Base-by-base conservation (phyloP, 306 rosid species). In the Parietaria judaica region DNA sequence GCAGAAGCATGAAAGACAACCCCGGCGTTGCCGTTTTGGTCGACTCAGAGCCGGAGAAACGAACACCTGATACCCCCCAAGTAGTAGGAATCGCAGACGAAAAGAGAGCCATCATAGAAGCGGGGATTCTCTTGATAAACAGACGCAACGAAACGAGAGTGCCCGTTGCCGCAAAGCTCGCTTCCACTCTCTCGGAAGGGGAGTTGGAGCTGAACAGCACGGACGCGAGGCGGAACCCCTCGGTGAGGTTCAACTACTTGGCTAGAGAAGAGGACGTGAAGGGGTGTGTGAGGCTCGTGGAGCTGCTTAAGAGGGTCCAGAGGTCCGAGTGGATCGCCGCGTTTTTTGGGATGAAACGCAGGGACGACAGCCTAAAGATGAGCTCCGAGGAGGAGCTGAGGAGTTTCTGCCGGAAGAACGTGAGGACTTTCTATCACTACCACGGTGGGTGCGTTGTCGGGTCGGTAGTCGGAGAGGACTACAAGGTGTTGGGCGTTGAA, bases 1-100 rank as follows among this genome's bases (percentile, higher is more conserved):
- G 96, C 4, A 66, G 74, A n/a, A 79, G 75, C 75, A 85, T 85
- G 88, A 78, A 78, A 65, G 96, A 88, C 78, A 83, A 77, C 67
- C 96, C 94, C 2, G 74, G 83, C 64, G 76, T 88, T 52, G 86
- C 76, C 49, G 66, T 81, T 10, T 77, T 80, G 11, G 81, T 78
- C 6, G 86, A 85, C 66, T 66, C 84, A 0, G 74, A 67, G 66
- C 88, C 83, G 0, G 66, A 78, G 41, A 77, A 85, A 3, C 70
- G 84, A 60, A 34, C 67, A 10, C 96, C 90, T 23, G 94, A 88
- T 56, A 75, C 94, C 13, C 88, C 45, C 90, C 83, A 75, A 63
- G 81, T 85, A 16, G 90, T 61, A 4, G 96, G 86, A 50, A 85
- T 85, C 68, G 62, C 94, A 36, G 68, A 83, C 55, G 71, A 83